Conservation (phyloP, 768 basidiomycete genomes). For the Asterophora lycoperdoides region DNA sequence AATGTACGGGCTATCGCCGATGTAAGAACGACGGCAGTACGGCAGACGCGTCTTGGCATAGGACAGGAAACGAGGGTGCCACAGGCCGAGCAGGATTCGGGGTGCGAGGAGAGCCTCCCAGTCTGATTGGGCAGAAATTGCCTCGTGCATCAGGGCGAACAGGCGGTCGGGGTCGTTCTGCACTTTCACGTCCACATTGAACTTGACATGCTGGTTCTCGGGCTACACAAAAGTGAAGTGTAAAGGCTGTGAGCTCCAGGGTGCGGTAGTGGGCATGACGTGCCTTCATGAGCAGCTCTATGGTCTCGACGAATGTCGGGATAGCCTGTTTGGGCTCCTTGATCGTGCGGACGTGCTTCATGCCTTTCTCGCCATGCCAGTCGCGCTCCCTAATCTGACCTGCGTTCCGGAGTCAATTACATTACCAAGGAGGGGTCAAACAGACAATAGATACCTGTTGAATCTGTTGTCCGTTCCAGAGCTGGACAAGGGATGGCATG, state of each 20-base stretch:
- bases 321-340: conserved; percentile 83
- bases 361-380: conserved; percentile 68
- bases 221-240: conserved; percentile 36
- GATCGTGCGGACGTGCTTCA: conserved; percentile 75
- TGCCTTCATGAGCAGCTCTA: conserved; percentile 75
- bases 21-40: conserved; percentile 81
- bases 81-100: conserved; percentile 75
- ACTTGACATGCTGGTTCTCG: conserved; percentile 70
- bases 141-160: conserved; percentile 71
- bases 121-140: conserved; percentile 56
- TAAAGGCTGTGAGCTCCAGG: conserved; percentile 11
- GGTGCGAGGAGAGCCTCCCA: conserved; percentile 80
- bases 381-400: conserved; percentile 64
- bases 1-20: conserved; percentile 66
- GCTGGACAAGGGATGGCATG: conserved; percentile 30
- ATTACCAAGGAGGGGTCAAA: neutral
- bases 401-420: conserved; percentile 22
- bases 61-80: conserved; percentile 87
- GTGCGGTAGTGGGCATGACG: conserved; percentile 19
- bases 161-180: conserved; percentile 88
- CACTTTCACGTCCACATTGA: conserved; percentile 91
- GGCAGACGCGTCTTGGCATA: conserved; percentile 74
- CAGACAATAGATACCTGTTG: conserved; percentile 41
- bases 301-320: conserved; percentile 84
- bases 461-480: conserved; percentile 79